Conservation (phyloP, 2,329 filamentous ascomycete species). For the Talaromyces piceae region DNA sequence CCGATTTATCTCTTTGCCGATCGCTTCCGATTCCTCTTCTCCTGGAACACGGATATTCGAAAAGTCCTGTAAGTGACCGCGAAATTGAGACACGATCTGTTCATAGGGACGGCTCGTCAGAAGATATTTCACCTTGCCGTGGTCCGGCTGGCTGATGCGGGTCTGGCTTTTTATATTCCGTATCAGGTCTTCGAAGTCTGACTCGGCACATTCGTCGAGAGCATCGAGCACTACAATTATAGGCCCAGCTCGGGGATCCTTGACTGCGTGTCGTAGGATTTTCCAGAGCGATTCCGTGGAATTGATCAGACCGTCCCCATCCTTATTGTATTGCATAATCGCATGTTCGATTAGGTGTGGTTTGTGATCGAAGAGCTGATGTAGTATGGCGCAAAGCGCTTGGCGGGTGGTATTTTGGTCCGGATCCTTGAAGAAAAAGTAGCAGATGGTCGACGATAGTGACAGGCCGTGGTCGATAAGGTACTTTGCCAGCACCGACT, state of each 20-base stretch:
- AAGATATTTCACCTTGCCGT: slow-evolving; percentile 25
- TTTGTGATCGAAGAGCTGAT: slow-evolving; percentile 31
- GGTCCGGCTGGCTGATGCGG: background rate
- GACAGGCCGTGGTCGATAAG: slow-evolving; percentile 13
- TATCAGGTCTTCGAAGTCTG: slow-evolving; percentile 18
- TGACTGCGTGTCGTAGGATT: slow-evolving; percentile 22
- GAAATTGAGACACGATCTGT: slow-evolving; percentile 21
- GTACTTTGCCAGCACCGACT: slow-evolving; percentile 6
- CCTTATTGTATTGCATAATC: slow-evolving; percentile 15
- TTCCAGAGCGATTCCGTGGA: slow-evolving; percentile 24
- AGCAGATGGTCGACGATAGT: slow-evolving; percentile 30
- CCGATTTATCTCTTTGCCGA: slow-evolving; percentile 29
- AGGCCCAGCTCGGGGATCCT: slow-evolving; percentile 20
- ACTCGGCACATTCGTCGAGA: slow-evolving; percentile 31
- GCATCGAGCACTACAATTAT: slow-evolving; percentile 35
- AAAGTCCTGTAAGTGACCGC: slow-evolving; percentile 13
- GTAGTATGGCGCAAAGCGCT: slow-evolving; percentile 36
- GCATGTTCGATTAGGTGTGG: slow-evolving; percentile 28
- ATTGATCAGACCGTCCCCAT: slow-evolving; percentile 22
- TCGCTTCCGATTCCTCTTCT: slow-evolving; percentile 29
- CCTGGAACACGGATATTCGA: slow-evolving; percentile 29
- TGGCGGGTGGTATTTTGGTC: slow-evolving; percentile 28
- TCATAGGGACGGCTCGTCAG: slow-evolving; percentile 32
- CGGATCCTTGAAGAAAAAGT: slow-evolving; percentile 41
- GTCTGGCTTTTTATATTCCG: background rate